These are phyloP conservation scores for Rheum nobile DNA, from an alignment of 148 eudicot genomes.

Conservation along the genomic window DNA sequence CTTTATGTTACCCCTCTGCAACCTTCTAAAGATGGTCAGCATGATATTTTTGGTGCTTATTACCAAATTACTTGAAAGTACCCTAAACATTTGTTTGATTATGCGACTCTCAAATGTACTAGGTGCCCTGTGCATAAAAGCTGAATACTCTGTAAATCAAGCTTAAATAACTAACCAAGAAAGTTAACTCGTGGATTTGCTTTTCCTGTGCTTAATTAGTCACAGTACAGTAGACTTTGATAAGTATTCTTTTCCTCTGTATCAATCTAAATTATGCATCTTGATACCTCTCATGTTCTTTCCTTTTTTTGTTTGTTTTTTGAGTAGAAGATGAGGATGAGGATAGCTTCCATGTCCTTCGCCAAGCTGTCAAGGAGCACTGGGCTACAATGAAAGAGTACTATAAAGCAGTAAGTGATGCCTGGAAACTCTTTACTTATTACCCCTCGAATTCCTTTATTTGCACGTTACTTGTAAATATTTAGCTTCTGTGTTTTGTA, in stretches of 20 bases:
- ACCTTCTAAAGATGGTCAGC: conserved; percentile 31
- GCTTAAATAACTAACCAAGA: neutral
- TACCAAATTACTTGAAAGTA: neutral
- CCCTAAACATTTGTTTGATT: neutral
- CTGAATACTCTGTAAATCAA: neutral
- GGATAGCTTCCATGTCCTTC: conserved; percentile 32
- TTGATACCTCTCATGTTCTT: neutral
- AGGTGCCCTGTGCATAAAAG: neutral
- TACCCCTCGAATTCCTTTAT: neutral
- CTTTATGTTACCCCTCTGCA: conserved; percentile 29
- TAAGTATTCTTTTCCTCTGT: neutral
- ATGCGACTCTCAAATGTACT: neutral
- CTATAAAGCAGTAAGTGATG: conserved; percentile 52
- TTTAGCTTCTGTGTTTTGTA: neutral
- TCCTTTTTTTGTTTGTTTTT: conserved; percentile 10
- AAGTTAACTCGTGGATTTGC: neutral
- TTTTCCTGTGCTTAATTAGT: neutral
- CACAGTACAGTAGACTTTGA: neutral
- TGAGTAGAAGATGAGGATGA: conserved; percentile 37
- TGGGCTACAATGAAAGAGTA: conserved; percentile 67
- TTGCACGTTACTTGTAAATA: too few relatives aligned
- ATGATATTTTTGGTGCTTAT: neutral
- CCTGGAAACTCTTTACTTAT: neutral
- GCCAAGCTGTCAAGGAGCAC: conserved; percentile 46
- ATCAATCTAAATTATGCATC: neutral